A percentile compares a stretch with the other conserved stretches of the same genome.
These are phyloP conservation scores for Sporothrix brasiliensis DNA, from an alignment of 2,329 filamentous ascomycete species.

Conservation along the genomic window DNA sequence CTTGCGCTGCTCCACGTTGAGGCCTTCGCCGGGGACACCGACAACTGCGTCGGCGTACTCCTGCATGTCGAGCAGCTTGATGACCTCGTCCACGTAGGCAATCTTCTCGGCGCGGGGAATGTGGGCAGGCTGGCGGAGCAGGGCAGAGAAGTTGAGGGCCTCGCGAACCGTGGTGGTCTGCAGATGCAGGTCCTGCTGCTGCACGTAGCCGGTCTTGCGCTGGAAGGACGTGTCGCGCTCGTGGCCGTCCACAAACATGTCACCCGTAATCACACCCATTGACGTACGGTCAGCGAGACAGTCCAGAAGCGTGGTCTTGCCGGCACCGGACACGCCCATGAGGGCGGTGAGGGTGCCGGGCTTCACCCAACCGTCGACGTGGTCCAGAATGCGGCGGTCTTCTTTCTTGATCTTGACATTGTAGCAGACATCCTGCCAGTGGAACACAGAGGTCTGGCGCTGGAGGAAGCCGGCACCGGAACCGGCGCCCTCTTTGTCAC, in stretches of 20 bases:
- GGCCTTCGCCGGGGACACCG: slow-evolving; percentile 84
- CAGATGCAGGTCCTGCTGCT: slow-evolving; percentile 92
- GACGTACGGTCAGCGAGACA: slow-evolving; percentile 82
- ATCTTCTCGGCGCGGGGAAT: slow-evolving; percentile 76
- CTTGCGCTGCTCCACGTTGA: slow-evolving; percentile 71
- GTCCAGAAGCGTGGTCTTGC: slow-evolving; percentile 88
- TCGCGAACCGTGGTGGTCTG: slow-evolving; percentile 85
- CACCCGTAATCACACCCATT: slow-evolving; percentile 84
- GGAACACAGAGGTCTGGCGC: slow-evolving; percentile 76
- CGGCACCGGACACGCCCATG: slow-evolving; percentile 89
- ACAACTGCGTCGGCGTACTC: slow-evolving; percentile 88
- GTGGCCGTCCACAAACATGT: slow-evolving; percentile 70
- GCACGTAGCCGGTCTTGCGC: slow-evolving; percentile 87
- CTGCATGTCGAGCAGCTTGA: slow-evolving; percentile 87
- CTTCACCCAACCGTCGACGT: slow-evolving; percentile 94
- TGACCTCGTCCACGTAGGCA: slow-evolving; percentile 87
- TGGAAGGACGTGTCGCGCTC: slow-evolving; percentile 82
- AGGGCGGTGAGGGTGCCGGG: slow-evolving; percentile 86
- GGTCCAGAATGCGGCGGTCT: slow-evolving; percentile 73
- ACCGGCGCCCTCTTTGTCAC: slow-evolving; percentile 42
- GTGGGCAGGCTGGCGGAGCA: slow-evolving; percentile 79
- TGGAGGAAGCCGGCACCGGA: slow-evolving; percentile 48
- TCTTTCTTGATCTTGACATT: slow-evolving; percentile 78
- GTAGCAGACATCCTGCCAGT: slow-evolving; percentile 83
- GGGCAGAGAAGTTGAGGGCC: slow-evolving; percentile 80